phyloP scores from a whole-genome alignment of 305 asterid species.

The Plantago coronopus region DNA sequence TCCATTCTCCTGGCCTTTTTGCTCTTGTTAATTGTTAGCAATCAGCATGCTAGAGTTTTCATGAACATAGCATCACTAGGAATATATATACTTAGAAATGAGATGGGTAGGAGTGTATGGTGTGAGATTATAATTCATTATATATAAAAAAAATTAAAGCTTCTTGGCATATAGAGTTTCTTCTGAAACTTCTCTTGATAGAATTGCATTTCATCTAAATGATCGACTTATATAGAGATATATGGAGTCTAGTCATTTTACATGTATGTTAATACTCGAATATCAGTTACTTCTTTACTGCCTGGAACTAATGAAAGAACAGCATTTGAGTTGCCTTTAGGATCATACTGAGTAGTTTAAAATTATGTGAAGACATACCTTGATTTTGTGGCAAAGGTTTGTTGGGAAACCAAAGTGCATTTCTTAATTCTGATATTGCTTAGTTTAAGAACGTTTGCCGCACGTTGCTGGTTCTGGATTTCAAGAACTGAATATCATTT shows the following conservation, averaged over 20 bases:
- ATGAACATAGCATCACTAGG: neutral
- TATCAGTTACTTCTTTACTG: no score
- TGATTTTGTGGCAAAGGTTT: neutral
- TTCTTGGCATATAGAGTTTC: no score
- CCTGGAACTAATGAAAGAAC: no score
- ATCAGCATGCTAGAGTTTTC: neutral
- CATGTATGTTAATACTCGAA: no score
- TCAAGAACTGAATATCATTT: neutral
- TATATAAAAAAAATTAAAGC: no score
- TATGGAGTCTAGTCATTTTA: no score
- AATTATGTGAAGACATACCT: no score
- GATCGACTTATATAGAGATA: no score
- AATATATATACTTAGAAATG: neutral
- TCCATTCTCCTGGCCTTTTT: slow-evolving; percentile 18
- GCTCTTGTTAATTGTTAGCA: slow-evolving; percentile 1
- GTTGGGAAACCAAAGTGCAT: neutral
- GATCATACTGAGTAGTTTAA: no score
- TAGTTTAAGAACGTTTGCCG: slow-evolving; percentile 18
- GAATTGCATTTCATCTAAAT: no score
- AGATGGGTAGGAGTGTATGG: neutral
- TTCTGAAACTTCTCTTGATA: no score
- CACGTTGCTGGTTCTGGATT: neutral
- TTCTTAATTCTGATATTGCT: neutral
- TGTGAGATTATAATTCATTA: neutral
- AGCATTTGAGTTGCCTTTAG: no score